These are phyloP conservation scores for Metschnikowia hibisci DNA, from an alignment of 805 yeast genomes.

Conservation along the genomic window DNA sequence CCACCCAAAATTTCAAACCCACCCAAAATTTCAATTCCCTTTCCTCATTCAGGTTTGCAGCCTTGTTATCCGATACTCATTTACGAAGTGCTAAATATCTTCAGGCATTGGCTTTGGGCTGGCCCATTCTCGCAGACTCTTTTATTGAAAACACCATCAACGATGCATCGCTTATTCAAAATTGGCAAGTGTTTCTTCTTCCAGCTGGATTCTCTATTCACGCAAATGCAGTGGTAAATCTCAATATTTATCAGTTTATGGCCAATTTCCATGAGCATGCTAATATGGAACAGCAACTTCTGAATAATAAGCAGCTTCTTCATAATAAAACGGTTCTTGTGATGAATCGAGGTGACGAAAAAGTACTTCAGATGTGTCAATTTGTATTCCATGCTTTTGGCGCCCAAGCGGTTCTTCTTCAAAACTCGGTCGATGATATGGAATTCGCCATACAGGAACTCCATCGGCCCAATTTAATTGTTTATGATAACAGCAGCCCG, in stretches of 20 bases:
- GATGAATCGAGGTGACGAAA: slow-evolving; percentile 28
- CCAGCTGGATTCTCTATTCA: slow-evolving; percentile 67
- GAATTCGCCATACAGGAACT: slow-evolving; percentile 2
- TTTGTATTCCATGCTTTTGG: slow-evolving; percentile 48
- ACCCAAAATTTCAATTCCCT: background rate
- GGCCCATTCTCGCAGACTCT: slow-evolving; percentile 72
- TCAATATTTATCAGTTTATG: slow-evolving; percentile 45
- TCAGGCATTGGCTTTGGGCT: slow-evolving; percentile 73
- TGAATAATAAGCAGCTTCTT: slow-evolving; percentile 37
- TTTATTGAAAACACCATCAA: slow-evolving; percentile 52
- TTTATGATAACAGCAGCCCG: slow-evolving; percentile 27
- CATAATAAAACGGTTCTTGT: slow-evolving; percentile 32
- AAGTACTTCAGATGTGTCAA: slow-evolving; percentile 33
- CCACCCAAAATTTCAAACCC: slow-evolving; percentile 3
- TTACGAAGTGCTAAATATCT: slow-evolving; percentile 71
- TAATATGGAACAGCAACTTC: slow-evolving; percentile 38
- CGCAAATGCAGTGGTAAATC: slow-evolving; percentile 43
- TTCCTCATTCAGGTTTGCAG: slow-evolving; percentile 45
- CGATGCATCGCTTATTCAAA: slow-evolving; percentile 21
- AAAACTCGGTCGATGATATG: slow-evolving; percentile 6
- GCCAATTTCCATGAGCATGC: slow-evolving; percentile 30
- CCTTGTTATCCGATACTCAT: slow-evolving; percentile 55
- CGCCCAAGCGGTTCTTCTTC: slow-evolving; percentile 23
- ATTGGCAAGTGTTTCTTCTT: slow-evolving; percentile 55
- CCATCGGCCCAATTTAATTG: slow-evolving; percentile 11